Evolutionary conservation across 495 filamentous ascomycete species (phyloP).

Genomic region (Hypoxylon intermedium): DNA sequence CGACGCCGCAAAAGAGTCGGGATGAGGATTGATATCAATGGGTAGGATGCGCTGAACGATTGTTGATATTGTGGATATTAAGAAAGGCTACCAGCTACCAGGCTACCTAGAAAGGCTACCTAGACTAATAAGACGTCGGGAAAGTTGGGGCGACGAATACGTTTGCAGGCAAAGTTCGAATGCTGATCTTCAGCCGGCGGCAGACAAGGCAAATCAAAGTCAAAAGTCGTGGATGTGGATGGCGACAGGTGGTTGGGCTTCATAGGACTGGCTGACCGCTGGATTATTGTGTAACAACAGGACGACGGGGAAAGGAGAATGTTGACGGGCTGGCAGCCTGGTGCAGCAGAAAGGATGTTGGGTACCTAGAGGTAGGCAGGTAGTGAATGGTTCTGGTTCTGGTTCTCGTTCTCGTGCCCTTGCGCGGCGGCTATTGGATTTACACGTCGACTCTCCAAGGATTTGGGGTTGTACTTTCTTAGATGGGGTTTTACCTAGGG

Average conservation of each 20-base stretch:
- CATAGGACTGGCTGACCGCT: conserved; percentile 39
- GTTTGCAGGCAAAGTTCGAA: conserved; percentile 29
- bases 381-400: conserved; percentile 10
- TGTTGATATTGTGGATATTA: too few species aligned
- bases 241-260: conserved; percentile 41
- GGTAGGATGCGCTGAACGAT: conserved; percentile 15
- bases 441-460: conserved; percentile 35
- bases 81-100: neutral
- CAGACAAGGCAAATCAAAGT: conserved; percentile 31
- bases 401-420: conserved; percentile 28
- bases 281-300: conserved; percentile 33
- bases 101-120: neutral
- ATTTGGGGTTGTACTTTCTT: conserved; percentile 32
- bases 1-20: conserved; percentile 26
- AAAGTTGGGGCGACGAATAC: conserved; percentile 30
- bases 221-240: conserved; percentile 25
- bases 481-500: conserved; percentile 23
- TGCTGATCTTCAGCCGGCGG: conserved; percentile 31
- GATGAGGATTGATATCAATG: conserved; percentile 5
- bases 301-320: too few species aligned
- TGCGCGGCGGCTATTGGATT: conserved; percentile 37
- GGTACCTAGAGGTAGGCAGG: neutral
- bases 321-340: too few species aligned
- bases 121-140: neutral
- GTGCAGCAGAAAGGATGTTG: too few species aligned